These are phyloP conservation scores for Elymus sibiricus DNA, from an alignment of 176 grass and related monocot species.

Conservation along the genomic window DNA sequence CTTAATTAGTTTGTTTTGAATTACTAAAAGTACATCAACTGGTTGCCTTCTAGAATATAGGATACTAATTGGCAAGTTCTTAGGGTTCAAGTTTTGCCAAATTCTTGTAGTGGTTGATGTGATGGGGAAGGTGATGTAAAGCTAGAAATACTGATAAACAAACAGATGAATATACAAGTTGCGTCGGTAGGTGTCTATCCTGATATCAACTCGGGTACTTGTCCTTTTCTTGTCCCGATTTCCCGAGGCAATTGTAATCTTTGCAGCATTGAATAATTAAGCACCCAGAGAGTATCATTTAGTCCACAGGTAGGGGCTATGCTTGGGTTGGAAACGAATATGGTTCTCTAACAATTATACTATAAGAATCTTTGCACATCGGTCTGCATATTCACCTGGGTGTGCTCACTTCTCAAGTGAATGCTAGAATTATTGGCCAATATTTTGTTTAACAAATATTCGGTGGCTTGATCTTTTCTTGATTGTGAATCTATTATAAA, in stretches of 20 bases:
- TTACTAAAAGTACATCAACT: neutral
- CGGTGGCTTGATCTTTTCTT: neutral
- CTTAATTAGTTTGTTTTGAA: neutral
- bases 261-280: conserved; percentile 18
- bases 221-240: conserved; percentile 29
- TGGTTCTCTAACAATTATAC: neutral
- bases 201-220: conserved; percentile 20
- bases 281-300: neutral
- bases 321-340: conserved; percentile 1
- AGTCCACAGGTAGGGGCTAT: neutral
- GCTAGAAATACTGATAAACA: conserved; percentile 25
- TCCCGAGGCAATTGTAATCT: conserved; percentile 28
- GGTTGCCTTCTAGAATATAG: conserved; percentile 47
- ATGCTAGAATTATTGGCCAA: neutral
- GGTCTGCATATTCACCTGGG: neutral
- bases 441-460: neutral
- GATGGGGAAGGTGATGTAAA: conserved; percentile 59
- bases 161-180: neutral
- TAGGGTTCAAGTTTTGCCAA: conserved; percentile 44
- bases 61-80: conserved; percentile 19
- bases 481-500: neutral
- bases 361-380: neutral
- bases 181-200: conserved; percentile 39
- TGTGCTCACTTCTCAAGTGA: neutral
- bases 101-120: conserved; percentile 33